Evolutionary conservation across 73 alveolate genomes (phyloP).

Genomic region (Strombidium stylifer): DNA sequence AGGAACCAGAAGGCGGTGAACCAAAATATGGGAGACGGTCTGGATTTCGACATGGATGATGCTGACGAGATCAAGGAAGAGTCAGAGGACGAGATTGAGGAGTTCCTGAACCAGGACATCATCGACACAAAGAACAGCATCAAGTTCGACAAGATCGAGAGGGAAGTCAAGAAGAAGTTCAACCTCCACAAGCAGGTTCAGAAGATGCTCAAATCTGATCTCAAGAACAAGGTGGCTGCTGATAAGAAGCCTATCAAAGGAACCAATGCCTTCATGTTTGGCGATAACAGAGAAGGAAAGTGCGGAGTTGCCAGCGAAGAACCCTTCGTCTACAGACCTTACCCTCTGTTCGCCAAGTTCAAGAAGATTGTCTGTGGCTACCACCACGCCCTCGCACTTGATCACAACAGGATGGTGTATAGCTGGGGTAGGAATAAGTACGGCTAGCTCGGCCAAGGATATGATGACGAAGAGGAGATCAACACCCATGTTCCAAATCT

Average conservation of each 20-base stretch:
- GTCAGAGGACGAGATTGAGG: background rate
- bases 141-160: background rate
- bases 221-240: conserved; percentile 1
- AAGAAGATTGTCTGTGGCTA: conserved; percentile 53
- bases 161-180: conserved; percentile 14
- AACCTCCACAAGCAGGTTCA: conserved; percentile 4
- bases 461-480: background rate
- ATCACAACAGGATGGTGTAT: conserved; percentile 31
- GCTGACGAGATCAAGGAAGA: background rate
- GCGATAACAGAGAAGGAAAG: conserved; percentile 61
- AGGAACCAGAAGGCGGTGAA: too few species aligned
- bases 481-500: conserved; percentile 46
- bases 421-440: conserved; percentile 50
- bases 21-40: too few species aligned
- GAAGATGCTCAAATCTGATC: conserved; percentile 22
- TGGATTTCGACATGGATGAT: background rate
- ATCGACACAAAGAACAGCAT: background rate
- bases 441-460: conserved; percentile 58
- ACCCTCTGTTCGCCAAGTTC: conserved; percentile 11
- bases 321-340: conserved; percentile 28
- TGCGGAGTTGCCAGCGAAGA: conserved; percentile 47
- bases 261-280: conserved; percentile 39
- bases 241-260: conserved; percentile 17
- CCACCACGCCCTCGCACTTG: conserved; percentile 65
- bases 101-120: background rate